Evolutionary conservation across 164 flowering plant species (phyloP).

Genomic region (Cinnamomum chago): DNA sequence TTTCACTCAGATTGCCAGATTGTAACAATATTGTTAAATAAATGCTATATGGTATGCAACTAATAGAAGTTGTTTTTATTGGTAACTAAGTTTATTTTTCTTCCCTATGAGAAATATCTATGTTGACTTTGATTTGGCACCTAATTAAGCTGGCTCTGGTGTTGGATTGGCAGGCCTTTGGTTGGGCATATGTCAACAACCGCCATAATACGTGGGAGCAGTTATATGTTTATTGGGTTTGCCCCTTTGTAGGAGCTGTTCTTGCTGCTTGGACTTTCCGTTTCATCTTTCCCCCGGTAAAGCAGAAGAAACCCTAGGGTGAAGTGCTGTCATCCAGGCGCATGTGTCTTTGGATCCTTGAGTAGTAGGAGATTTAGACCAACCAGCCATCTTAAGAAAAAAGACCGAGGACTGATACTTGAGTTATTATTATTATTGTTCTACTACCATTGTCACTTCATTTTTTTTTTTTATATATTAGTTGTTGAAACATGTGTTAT

Average conservation of each 20-base stretch:
- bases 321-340: not conserved
- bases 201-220: constrained; percentile 79
- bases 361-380: no score
- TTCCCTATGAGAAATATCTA: not conserved
- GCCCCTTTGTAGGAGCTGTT: constrained; percentile 70
- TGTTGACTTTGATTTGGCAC: no score
- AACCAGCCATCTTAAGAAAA: no score
- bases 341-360: not conserved
- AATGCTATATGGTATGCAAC: not conserved
- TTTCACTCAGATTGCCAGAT: not conserved
- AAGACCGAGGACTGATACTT: no score
- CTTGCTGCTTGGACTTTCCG: constrained; percentile 68
- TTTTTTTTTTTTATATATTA: no score
- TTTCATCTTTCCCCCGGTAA: constrained; percentile 43
- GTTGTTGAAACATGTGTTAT: no score
- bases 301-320: constrained; percentile 55
- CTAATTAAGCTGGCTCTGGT: not conserved
- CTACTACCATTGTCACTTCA: no score
- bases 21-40: not conserved
- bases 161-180: constrained; percentile 58
- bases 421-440: no score
- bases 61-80: no score
- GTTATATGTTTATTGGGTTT: constrained; percentile 76
- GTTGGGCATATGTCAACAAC: constrained; percentile 71
- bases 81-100: not conserved